Base-by-base conservation (phyloP, 2,329 filamentous ascomycete genomes). In the Penicillium sclerotigenum region DNA sequence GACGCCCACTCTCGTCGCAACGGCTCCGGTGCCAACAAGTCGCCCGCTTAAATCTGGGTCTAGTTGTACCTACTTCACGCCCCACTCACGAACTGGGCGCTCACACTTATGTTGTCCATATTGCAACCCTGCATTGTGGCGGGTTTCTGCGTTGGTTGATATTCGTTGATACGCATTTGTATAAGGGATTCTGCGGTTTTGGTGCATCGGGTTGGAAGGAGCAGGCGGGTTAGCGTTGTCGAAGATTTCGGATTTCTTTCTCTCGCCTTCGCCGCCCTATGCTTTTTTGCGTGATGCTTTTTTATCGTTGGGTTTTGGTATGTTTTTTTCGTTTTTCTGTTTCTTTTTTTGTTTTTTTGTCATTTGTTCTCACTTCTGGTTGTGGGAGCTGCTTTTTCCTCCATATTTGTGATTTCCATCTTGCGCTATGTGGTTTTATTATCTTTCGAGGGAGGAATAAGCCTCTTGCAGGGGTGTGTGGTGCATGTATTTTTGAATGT, bases 1-100 rank as follows among this genome's bases (percentile, higher is more conserved):
- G 78, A 80, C 59, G 58, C 72, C 40, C 75, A 76, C 59, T 69
- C 73, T 54, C 76, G 77, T 45, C 74, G 77, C 52, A 79, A 79
- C 56, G 77, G 77, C 47, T 70, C 74, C 50, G 68, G 74, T 59
- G 68, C 75, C 52, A 77, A 71, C 70, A 79, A 79, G 65, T 79
- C 77, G 51, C 76, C 76, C 45, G 74, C 73, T 20, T 75, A 74
- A 69, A 57, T 47, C 29, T 24, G 33, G 48, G 29, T 36, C 42
- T 52, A 46, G 51, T 48, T 62, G 47, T 60, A 54, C 47, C 58
- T 61, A 63, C 41, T 57, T 51, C 52, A 60, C 56, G 62, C 59
- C 62, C 58, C 49, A 53, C 47, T 42, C 52, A 54, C 37, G 37
- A 51, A 56, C 36, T 56, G 62, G 59, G 63, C 57, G 50, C 57